Base-by-base conservation (phyloP, 2,329 filamentous ascomycete genomes). In the Triangularia setosa region DNA sequence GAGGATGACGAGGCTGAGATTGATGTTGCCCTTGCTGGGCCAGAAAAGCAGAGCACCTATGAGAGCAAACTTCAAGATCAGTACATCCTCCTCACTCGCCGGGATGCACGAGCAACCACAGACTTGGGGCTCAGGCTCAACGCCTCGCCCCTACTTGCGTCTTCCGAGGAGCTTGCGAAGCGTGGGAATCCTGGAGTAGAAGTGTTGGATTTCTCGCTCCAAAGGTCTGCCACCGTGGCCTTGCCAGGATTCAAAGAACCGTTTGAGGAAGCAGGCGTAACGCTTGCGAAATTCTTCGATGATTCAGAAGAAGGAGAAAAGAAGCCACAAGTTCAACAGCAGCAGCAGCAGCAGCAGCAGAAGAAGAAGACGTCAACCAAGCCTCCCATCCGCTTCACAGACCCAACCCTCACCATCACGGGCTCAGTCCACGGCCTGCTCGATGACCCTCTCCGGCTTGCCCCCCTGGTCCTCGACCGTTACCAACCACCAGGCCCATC, bases 391-490 rank as follows among this genome's bases (percentile, higher is more conserved):
- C 68, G 60, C 16, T 68, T 71, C 28, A 53, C 67, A 1, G 65
- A 67, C 14, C 79, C 79, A 3, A 75, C 75, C 6, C 57, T 81
- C 9, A 78, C 75, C 1, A 64, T 81, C 14, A 75, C 76, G 1
- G 77, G 75, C 1, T 78, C 78, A 0, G 71, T 78, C 0, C 80
- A 81, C 44, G 79, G 79, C 0, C 71, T 80, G 14, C 67, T 75
- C 21, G 73, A 74, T 33, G 72, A 73, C 24, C 68, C 74, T 9
- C 73, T 73, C 23, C 69, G 67, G 28, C 68, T 78, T 2, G 73
- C 75, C 2, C 67, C 75, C 5, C 65, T 75, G 12, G 70, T 78
- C 1, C 66, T 77, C 1, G 77, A 79, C 67, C 75, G 73, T 30
- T 79, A 79, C 58, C 79, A 81, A 60, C 79, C 76, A 1, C 70